Conservation (phyloP, 805 yeast genomes). For the Zygotorulaspora danielsina region DNA sequence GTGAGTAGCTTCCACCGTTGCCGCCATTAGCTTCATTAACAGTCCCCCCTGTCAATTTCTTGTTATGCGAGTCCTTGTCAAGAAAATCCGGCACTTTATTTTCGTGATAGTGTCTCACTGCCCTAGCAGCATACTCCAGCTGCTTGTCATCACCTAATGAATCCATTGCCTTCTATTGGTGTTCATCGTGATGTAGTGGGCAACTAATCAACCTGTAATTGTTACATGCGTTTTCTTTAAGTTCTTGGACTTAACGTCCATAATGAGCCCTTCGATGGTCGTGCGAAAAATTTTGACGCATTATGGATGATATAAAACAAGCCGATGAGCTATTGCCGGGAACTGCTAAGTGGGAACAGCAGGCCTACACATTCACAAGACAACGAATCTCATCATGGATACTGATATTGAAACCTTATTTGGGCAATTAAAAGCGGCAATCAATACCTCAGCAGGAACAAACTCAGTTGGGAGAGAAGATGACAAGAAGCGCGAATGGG, state of each 20-base stretch:
- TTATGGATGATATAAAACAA: not conserved
- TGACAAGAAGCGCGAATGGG: not conserved
- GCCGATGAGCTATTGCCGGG: too few relatives aligned
- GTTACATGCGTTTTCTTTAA: too few relatives aligned
- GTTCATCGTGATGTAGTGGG: not conserved
- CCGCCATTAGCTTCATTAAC: slow-evolving; percentile 7
- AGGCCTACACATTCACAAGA: too few relatives aligned
- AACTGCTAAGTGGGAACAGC: too few relatives aligned
- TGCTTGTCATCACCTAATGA: slow-evolving; percentile 14
- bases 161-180: slow-evolving; percentile 3
- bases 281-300: too few relatives aligned
- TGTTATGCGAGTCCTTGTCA: slow-evolving; percentile 10
- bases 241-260: too few relatives aligned
- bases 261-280: too few relatives aligned
- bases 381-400: too few relatives aligned
- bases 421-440: slow-evolving; percentile 13
- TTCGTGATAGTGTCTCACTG: slow-evolving; percentile 15
- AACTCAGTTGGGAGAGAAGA: not conserved
- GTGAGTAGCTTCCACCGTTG: slow-evolving; percentile 1
- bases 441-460: not conserved
- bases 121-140: slow-evolving; percentile 16
- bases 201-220: too few relatives aligned
- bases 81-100: slow-evolving; percentile 8
- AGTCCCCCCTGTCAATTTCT: slow-evolving; percentile 8
- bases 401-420: slow-evolving; percentile 21